Conservation (phyloP, 331 rosid genomes). For the Pyracantha coccinea region DNA sequence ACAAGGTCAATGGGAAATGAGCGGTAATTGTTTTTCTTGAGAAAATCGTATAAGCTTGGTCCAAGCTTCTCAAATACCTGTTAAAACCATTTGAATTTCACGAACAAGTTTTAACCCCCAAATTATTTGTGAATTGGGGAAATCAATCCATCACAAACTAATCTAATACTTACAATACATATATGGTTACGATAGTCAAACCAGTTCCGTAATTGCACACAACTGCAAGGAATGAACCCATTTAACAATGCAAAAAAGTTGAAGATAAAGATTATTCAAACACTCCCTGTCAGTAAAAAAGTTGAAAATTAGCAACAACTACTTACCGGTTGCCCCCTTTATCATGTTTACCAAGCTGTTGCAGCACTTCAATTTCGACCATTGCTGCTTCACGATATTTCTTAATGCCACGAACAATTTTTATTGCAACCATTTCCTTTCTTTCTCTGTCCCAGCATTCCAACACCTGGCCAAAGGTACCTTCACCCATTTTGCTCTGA, state of each 20-base stretch:
- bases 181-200: slow-evolving; percentile 71
- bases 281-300: slow-evolving; percentile 32
- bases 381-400: slow-evolving; percentile 92
- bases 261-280: too few species aligned
- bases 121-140: slow-evolving; percentile 56
- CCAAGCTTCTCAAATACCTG: slow-evolving; percentile 99
- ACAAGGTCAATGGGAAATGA: slow-evolving; percentile 99
- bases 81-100: slow-evolving; percentile 93
- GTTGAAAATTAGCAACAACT: too few species aligned
- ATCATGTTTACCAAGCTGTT: slow-evolving; percentile 82
- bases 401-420: slow-evolving; percentile 59
- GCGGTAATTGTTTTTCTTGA: slow-evolving; percentile 99
- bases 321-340: slow-evolving; percentile 72
- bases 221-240: slow-evolving; percentile 92
- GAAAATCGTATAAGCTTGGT: slow-evolving; percentile 99
- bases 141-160: slow-evolving; percentile 80
- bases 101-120: slow-evolving; percentile 66
- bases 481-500: not conserved
- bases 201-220: slow-evolving; percentile 56
- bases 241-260: slow-evolving; percentile 42
- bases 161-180: slow-evolving; percentile 96
- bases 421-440: not conserved
- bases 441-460: not conserved
- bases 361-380: slow-evolving; percentile 88
- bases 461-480: not conserved